Evolutionary conservation across 2,329 filamentous ascomycete genomes (phyloP).

Genomic region (Claviceps digitariae): DNA sequence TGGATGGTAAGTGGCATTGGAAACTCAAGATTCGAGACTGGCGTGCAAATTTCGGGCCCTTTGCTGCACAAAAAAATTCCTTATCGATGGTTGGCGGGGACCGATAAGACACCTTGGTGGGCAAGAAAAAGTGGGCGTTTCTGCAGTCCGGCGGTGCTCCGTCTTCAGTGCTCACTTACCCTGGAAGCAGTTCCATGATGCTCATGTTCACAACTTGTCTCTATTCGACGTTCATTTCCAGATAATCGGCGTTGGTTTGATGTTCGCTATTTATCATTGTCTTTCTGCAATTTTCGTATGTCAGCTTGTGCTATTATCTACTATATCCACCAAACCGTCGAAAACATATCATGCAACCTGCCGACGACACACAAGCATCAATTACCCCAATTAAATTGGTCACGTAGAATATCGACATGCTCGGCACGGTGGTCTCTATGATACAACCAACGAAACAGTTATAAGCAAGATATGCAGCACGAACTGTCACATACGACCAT

Average conservation of each 20-base stretch:
- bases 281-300: no score
- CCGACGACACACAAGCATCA: no score
- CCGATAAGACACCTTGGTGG: conserved; percentile 8
- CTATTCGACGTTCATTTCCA: not conserved
- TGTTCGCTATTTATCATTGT: no score
- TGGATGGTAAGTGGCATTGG: not conserved
- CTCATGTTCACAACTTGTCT: not conserved
- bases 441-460: no score
- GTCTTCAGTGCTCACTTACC: not conserved
- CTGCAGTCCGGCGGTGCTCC: no score
- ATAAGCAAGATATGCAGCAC: not conserved
- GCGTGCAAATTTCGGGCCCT: conserved; percentile 4
- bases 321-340: no score
- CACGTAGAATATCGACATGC: no score
- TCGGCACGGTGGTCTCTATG: no score
- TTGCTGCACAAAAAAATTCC: conserved; percentile 10
- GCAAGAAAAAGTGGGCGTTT: not conserved
- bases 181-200: not conserved
- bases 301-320: no score
- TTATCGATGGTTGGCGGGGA: conserved; percentile 10
- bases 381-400: no score
- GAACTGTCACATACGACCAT: not conserved
- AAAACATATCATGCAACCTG: no score
- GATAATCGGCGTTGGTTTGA: no score
- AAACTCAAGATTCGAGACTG: not conserved